Evolutionary conservation across 495 filamentous ascomycete species (phyloP).

Genomic region (Xylaria acuta): DNA sequence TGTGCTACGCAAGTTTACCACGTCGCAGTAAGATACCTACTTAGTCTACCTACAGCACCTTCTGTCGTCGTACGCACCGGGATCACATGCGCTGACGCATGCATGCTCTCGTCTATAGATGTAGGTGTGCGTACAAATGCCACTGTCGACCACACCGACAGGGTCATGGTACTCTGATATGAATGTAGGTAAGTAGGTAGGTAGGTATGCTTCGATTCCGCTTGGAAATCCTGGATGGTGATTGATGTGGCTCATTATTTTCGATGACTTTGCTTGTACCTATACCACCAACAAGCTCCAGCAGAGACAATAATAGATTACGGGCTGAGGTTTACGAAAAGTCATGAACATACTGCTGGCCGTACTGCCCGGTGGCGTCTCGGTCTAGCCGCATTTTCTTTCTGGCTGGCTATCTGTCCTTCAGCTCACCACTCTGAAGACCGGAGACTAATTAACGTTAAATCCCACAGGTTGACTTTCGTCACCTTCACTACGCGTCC

Average conservation of each 20-base stretch:
- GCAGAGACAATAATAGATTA: background rate
- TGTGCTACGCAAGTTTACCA: background rate
- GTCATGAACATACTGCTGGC: background rate
- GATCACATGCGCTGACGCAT: conserved; percentile 5
- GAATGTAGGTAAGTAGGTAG: background rate
- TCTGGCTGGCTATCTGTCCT: background rate
- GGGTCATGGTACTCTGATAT: background rate
- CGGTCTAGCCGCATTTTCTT: background rate
- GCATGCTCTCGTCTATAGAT: background rate
- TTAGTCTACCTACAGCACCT: too few relatives aligned
- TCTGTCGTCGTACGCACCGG: background rate
- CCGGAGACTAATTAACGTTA: conserved; percentile 1
- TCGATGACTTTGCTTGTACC: background rate
- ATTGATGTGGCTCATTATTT: background rate
- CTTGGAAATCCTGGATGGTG: background rate
- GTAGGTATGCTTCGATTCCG: background rate
- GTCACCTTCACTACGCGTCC: conserved; percentile 18
- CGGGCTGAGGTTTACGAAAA: background rate
- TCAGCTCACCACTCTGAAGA: background rate
- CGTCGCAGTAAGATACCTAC: background rate
- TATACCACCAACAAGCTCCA: background rate
- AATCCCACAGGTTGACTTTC: conserved; percentile 7
- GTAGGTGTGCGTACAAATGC: background rate
- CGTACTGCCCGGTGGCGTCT: background rate
- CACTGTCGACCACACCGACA: background rate